A percentile compares a stretch with the other conserved stretches of the same genome.
Conservation (phyloP, 1,139 yeast species). For the Yamadazyma mexicana region DNA sequence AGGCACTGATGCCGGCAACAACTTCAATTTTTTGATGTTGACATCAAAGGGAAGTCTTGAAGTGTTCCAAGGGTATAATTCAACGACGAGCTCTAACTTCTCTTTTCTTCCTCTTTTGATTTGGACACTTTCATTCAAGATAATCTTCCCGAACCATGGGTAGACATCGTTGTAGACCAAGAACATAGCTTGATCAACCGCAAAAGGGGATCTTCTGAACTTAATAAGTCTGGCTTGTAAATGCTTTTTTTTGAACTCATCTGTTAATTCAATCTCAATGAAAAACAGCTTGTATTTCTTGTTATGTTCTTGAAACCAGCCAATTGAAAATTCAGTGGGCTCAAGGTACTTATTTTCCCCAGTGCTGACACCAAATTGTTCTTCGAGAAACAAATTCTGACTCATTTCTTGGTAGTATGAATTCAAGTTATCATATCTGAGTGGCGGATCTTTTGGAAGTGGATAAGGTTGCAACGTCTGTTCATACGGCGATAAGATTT, state of each 20-base stretch:
- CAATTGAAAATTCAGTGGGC: conserved; percentile 41
- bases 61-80: conserved; percentile 58
- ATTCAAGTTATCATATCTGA: conserved; percentile 48
- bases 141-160: conserved; percentile 44
- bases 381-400: conserved; percentile 62
- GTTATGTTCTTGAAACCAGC: conserved; percentile 53
- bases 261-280: conserved; percentile 35
- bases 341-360: conserved; percentile 28
- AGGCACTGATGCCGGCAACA: conserved; percentile 65
- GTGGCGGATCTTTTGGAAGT: conserved; percentile 38
- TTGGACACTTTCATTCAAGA: conserved; percentile 43
- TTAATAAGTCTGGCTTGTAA: conserved; percentile 41
- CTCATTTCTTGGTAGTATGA: conserved; percentile 62
- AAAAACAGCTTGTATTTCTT: conserved; percentile 43
- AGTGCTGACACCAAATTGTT: conserved; percentile 46
- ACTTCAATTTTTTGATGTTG: conserved; percentile 40
- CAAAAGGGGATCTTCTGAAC: conserved; percentile 48
- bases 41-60: conserved; percentile 46
- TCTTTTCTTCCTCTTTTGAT: conserved; percentile 19
- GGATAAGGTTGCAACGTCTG: conserved; percentile 17
- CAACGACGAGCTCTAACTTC: conserved; percentile 46
- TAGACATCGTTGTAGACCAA: conserved; percentile 39
- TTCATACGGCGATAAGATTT: not conserved
- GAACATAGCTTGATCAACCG: conserved; percentile 47
- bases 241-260: conserved; percentile 42